Base-by-base conservation (phyloP, 2,329 filamentous ascomycete genomes). In the Dryadomyces sulphureus region DNA sequence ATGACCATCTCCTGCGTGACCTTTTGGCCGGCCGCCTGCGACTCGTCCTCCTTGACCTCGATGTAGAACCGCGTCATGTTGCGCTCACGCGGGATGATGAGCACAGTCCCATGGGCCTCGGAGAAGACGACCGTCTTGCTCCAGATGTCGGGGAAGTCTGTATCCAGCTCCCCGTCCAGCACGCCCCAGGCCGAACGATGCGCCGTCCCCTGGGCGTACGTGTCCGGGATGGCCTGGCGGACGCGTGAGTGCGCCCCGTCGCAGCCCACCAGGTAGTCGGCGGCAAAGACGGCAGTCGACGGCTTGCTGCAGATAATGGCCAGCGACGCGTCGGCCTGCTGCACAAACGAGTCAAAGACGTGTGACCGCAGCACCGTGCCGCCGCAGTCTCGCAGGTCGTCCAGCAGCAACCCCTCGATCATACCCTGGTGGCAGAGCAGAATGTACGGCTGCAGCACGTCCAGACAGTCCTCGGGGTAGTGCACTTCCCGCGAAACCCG, bases 71-170 rank as follows among this genome's bases (percentile, higher is more conserved):
- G 72, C 1, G 81, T 85, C 72, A 85, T 75, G 55, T 81, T 81
- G 25, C 79, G 68, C 59, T 86, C 81, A 25, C 81, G 73, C 4
- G 81, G 81, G 45, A 85, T 81, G 58, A 83, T 79, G 21, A 86
- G 66, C 36, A 85, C 75, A 0, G 80, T 81, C 1, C 81, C 81
- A 43, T 75, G 68, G 49, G 73, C 67, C 50, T 83, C 74, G 0
- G 76, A 79, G 50, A 79, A 79, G 7, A 84, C 70, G 0, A 82
- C 71, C 0, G 79, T 79, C 61, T 85, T 85, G 59, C 76, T 81
- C 79, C 80, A 84, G 41, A 85, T 73, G 55, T 85, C 81, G 1
- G 81, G 81, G 52, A 86, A 86, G 56, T 84, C 70, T 5, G 81
- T 84, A 27, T 80, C 75, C 8, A 85, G 61, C 56, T 77, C 74